phyloP scores from a whole-genome alignment of 371 early-diverging fungal species.

The Syncephalis plumigaleata region DNA sequence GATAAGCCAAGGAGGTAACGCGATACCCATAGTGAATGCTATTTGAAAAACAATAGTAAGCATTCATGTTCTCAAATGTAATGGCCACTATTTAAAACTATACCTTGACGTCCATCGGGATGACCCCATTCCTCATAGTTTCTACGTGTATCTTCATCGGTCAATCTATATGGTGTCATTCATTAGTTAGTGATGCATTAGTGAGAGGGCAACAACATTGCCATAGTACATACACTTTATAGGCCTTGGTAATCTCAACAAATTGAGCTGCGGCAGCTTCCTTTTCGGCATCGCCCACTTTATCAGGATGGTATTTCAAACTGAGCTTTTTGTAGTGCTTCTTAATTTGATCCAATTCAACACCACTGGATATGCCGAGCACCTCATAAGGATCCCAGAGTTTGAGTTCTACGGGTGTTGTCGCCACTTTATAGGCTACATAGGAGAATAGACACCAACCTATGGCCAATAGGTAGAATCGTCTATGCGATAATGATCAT shows the following conservation, averaged over 20 bases:
- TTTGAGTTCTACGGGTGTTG: slow-evolving; percentile 39
- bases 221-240: slow-evolving; percentile 44
- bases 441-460: slow-evolving; percentile 69
- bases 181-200: too few relatives aligned
- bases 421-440: slow-evolving; percentile 56
- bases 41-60: neutral
- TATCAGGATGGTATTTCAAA: slow-evolving; percentile 59
- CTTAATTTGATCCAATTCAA: neutral
- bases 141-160: slow-evolving; percentile 74
- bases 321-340: slow-evolving; percentile 6
- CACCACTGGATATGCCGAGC: slow-evolving; percentile 35
- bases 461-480: slow-evolving; percentile 28
- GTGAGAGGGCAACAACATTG: neutral
- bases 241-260: slow-evolving; percentile 73
- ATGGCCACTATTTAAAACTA: neutral
- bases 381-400: slow-evolving; percentile 89
- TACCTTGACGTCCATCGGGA: slow-evolving; percentile 81
- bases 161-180: too few relatives aligned
- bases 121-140: slow-evolving; percentile 92
- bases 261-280: slow-evolving; percentile 40
- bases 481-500: slow-evolving; percentile 7
- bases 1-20: slow-evolving; percentile 79
- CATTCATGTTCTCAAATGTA: neutral
- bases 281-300: slow-evolving; percentile 40
- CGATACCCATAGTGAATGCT: slow-evolving; percentile 81